Evolutionary conservation across 805 yeast genomes (phyloP).

Genomic region (Soucietia sequanensis): DNA sequence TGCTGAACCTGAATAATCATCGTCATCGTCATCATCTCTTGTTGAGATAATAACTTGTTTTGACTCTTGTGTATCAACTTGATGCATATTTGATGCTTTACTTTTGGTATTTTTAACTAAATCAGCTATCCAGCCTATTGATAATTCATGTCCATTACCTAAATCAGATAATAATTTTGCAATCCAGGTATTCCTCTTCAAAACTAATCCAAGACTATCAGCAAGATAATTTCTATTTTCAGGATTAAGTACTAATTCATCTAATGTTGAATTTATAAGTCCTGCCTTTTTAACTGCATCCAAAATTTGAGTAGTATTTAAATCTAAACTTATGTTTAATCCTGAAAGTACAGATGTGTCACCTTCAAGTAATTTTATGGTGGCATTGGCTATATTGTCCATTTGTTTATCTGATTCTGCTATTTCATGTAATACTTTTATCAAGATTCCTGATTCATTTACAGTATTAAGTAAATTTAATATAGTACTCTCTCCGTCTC

Average conservation of each 20-base stretch:
- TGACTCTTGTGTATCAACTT: constrained; percentile 4
- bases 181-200: constrained; percentile 29
- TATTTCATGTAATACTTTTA: constrained; percentile 19
- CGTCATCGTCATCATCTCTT: background rate
- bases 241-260: constrained; percentile 27
- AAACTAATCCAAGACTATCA: constrained; percentile 22
- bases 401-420: constrained; percentile 30
- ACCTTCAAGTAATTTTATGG: constrained; percentile 11
- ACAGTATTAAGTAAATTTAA: constrained; percentile 15
- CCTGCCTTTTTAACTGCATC: constrained; percentile 23
- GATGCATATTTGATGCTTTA: constrained; percentile 22
- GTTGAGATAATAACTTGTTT: background rate
- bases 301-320: constrained; percentile 24
- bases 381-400: constrained; percentile 23
- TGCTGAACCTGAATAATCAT: constrained; percentile 29
- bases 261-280: constrained; percentile 21
- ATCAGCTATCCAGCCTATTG: constrained; percentile 30
- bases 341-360: constrained; percentile 6
- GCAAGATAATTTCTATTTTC: constrained; percentile 25
- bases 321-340: constrained; percentile 14
- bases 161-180: constrained; percentile 26
- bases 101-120: constrained; percentile 25
- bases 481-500: constrained; percentile 5
- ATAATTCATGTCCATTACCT: constrained; percentile 31
- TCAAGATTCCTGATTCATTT: constrained; percentile 23